Evolutionary conservation across 352 stramenopile species (phyloP).

Genomic region (Phytophthora quininea): DNA sequence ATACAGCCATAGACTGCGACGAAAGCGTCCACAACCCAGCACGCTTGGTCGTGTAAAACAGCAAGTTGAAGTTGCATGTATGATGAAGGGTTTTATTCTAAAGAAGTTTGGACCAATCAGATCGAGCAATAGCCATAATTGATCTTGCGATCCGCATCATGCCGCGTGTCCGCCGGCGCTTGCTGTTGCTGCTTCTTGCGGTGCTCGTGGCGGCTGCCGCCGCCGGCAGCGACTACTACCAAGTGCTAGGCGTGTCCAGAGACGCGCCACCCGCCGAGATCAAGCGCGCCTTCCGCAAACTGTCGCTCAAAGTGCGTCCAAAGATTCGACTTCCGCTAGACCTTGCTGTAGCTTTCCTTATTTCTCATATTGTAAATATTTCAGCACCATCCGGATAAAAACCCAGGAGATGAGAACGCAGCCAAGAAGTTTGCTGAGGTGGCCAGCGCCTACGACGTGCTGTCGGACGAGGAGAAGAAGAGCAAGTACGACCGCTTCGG

Average conservation of each 20-base stretch:
- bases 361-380: neutral
- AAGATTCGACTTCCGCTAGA: too few species aligned
- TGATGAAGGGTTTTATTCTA: too few species aligned
- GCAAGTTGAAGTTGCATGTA: neutral
- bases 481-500: conserved; percentile 92
- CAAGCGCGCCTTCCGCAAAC: conserved; percentile 87
- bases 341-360: neutral
- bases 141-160: conserved; percentile 27
- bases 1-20: neutral
- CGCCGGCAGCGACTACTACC: conserved; percentile 71
- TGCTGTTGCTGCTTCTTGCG: conserved; percentile 39
- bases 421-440: conserved; percentile 90
- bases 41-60: neutral
- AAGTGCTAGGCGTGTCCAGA: conserved; percentile 66
- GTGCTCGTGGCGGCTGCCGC: conserved; percentile 28
- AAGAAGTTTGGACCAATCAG: too few species aligned
- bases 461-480: conserved; percentile 90
- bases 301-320: conserved; percentile 81
- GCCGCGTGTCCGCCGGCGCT: conserved; percentile 25
- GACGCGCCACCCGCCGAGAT: conserved; percentile 75
- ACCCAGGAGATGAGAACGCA: conserved; percentile 84
- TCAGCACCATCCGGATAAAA: conserved; percentile 91
- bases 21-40: neutral
- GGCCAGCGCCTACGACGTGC: conserved; percentile 88
- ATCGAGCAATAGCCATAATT: neutral